phyloP scores from a whole-genome alignment of 352 stramenopile genomes.

The Plasmopara muralis region DNA sequence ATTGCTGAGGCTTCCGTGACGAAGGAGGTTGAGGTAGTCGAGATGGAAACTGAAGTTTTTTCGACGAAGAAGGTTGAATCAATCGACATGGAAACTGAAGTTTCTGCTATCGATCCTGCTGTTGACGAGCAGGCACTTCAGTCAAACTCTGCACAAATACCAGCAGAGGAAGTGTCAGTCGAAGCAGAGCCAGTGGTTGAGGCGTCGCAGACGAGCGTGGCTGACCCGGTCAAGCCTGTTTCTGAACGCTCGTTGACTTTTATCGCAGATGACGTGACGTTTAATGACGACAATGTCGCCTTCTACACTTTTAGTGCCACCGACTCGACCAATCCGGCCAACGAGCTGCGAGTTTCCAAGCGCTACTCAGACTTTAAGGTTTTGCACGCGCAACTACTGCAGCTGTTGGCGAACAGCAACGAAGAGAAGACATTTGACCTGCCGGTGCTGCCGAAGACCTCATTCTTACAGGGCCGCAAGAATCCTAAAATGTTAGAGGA shows the following conservation, averaged over 20 bases:
- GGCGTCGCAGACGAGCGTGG: constrained; percentile 7
- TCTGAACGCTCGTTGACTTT: constrained; percentile 10
- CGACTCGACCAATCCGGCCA: constrained; percentile 34
- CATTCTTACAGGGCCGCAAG: constrained; percentile 36
- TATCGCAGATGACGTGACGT: constrained; percentile 16
- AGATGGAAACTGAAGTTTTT: background rate
- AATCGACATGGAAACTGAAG: background rate
- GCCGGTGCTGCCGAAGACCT: constrained; percentile 41
- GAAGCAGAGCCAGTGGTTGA: constrained; percentile 6
- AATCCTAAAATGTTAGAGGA: constrained; percentile 56
- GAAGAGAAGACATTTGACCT: constrained; percentile 39
- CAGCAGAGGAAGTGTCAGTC: constrained; percentile 2
- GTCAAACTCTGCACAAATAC: background rate
- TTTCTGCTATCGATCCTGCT: background rate
- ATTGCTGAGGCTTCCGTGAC: constrained; percentile 2
- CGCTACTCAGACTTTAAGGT: constrained; percentile 76
- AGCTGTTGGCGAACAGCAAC: constrained; percentile 28
- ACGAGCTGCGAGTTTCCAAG: constrained; percentile 51
- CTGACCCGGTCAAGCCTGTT: constrained; percentile 8
- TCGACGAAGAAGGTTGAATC: background rate
- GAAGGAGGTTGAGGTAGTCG: constrained; percentile 1
- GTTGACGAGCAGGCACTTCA: background rate
- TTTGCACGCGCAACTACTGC: constrained; percentile 42
- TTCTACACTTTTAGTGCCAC: constrained; percentile 52
- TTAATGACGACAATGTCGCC: constrained; percentile 23